Evolutionary conservation across 257 asterid species (phyloP), one percentile per base, ranked within the genome.

Genomic region (Knoxia roxburghii): DNA sequence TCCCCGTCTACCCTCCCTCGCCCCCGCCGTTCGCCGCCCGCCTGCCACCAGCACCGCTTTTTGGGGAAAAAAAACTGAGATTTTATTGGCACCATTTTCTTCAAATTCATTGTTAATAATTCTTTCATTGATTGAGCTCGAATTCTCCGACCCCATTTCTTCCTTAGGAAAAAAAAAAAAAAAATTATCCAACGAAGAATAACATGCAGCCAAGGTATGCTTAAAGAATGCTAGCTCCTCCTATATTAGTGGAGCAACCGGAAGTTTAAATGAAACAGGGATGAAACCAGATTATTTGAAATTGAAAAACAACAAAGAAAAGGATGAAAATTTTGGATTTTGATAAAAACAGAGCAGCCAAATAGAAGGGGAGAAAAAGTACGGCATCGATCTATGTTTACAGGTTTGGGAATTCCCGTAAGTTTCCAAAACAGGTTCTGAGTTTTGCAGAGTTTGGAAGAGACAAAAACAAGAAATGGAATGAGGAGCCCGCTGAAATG

Each of bases 321-420:
- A 20, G 2, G 52, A 43, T 8, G 7, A n/a, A n/a, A n/a, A n/a
- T n/a, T n/a, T n/a, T n/a, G n/a, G n/a, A n/a, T n/a, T n/a, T n/a
- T n/a, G n/a, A 30, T 9, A 26, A 32, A 2, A 53, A 3, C 39
- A 60, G 5, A 53, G 27, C 49, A n/a, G n/a, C n/a, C n/a, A n/a
- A n/a, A n/a, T n/a, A n/a, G n/a, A n/a, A n/a, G n/a, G n/a, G n/a
- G n/a, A n/a, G n/a, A n/a, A n/a, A n/a, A n/a, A n/a, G n/a, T n/a
- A n/a, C n/a, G n/a, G n/a, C n/a, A n/a, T n/a, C n/a, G n/a, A n/a
- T 32, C 63, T 32, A 49, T 17, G 40, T 26, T 70, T 65, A 82
- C 86, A 87, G 68, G 54, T 73, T 72, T 79, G 65, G 79, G 46
- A 69, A 51, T 58, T 67, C 74, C 73, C 72, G 79, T 67, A 73